Evolutionary conservation across 2,329 filamentous ascomycete genomes (phyloP), one percentile per base, ranked within the genome.

Genomic region (Balansia obtecta): DNA sequence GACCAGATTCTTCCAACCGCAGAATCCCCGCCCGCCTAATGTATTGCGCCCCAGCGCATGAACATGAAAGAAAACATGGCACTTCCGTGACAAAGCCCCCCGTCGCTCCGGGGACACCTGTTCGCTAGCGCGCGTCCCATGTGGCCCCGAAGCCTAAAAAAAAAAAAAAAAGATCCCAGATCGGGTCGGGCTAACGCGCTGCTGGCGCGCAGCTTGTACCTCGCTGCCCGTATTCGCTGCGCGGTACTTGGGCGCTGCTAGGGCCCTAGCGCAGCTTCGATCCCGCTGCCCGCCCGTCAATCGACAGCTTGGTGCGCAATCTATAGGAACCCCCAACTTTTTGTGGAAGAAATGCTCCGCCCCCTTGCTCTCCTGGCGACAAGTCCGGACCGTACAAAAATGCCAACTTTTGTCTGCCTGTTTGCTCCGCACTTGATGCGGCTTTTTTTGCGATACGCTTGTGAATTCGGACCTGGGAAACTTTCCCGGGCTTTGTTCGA

Each of bases 331-430:
- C 20, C 20, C 20, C 20, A 22, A 22, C 20, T 22, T 4, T 4
- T 4, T 22, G 20, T 45, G 47, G 47, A 52, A 20, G 44, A 52
- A 52, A 52, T 46, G 48, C 51, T 52, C 51, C 51, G 51, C 39
- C n/a, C 16, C 27, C 20, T 22, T 22, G 18, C n/a, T 4, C 15
- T 30, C n/a, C 32, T 33, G 12, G 11, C 5, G 10, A 34, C 15
- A 30, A n/a, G n/a, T n/a, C n/a, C n/a, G n/a, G n/a, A n/a, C n/a
- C n/a, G n/a, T n/a, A n/a, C n/a, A n/a, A n/a, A n/a, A n/a, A n/a
- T n/a, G n/a, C n/a, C n/a, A n/a, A n/a, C n/a, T n/a, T n/a, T n/a
- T n/a, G n/a, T n/a, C n/a, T n/a, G n/a, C n/a, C n/a, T n/a, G n/a
- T n/a, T n/a, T n/a, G 20, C 20, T 22, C 20, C 20, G 20, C 20